Evolutionary conservation across 2,329 filamentous ascomycete genomes (phyloP), one percentile per base, ranked within the genome.

Genomic region (Phaeomoniella chlamydospora): DNA sequence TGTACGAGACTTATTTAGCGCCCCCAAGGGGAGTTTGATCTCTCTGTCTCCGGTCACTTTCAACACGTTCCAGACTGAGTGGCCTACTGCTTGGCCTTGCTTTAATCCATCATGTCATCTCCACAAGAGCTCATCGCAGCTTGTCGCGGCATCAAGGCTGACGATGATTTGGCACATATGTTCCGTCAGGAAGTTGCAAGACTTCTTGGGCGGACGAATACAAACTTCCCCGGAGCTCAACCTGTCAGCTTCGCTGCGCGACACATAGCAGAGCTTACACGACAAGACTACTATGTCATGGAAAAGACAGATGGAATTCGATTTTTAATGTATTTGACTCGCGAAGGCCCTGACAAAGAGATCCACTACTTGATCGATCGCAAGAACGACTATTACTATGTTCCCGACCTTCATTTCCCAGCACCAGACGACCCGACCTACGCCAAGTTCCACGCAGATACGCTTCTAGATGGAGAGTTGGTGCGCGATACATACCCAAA

Each of bases 301-400:
- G 90, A 98, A 61, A 98, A 98, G 64, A 94, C 88, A 1, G 90
- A 98, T 54, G 90, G 90, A 37, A 84, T 96, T 43, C 77, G 90
- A 43, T 94, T 92, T 56, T 72, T 98, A n/a, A 73, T 98, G 44
- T 96, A 92, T 65, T 76, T 90, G 45, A 85, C 83, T 35, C 53
- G 54, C 37, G 59, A 63, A 26, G 52, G 53, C 14, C 54, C 63
- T 4, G 64, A 63, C 37, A 45, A 53, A 34, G 85, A 92, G 54
- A 71, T 78, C 15, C 82, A 90, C 52, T 94, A 94, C 62, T 70
- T 98, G 38, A 94, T 98, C 60, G 88, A 98, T 61, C 85, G 90
- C 52, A 93, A 87, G 62, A 96, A 98, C 62, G 86, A 96, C 56
- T 98, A 90, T 65, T 94, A 88, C 72, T 85, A 72, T 51, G 74